Percentiles rank a stretch among this genome's conserved stretches.
These are phyloP conservation scores for Metschnikowia lunata DNA, from an alignment of 805 yeast species.

Conservation along the genomic window DNA sequence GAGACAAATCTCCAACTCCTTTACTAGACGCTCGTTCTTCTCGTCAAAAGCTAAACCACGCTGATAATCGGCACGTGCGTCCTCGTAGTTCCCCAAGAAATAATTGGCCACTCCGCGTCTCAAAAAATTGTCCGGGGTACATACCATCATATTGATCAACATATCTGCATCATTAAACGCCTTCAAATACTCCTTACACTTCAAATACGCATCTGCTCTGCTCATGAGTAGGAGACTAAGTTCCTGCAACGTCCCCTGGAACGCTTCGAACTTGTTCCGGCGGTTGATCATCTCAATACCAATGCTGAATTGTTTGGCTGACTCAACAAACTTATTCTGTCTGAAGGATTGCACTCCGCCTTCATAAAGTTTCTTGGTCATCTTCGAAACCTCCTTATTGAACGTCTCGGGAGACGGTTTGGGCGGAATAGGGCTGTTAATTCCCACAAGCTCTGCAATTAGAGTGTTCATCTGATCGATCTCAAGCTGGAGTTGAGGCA, in stretches of 20 bases:
- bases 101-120: slow-evolving; percentile 63
- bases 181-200: slow-evolving; percentile 48
- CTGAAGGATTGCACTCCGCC: slow-evolving; percentile 58
- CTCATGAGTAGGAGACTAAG: slow-evolving; percentile 61
- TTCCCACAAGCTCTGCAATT: slow-evolving; percentile 35
- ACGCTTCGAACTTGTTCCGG: slow-evolving; percentile 69
- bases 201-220: slow-evolving; percentile 64
- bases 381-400: slow-evolving; percentile 51
- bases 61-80: slow-evolving; percentile 63
- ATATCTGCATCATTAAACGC: slow-evolving; percentile 70
- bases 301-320: slow-evolving; percentile 57
- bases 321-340: slow-evolving; percentile 50
- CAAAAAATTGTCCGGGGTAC: slow-evolving; percentile 64
- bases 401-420: slow-evolving; percentile 51
- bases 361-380: slow-evolving; percentile 63
- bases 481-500: slow-evolving; percentile 36
- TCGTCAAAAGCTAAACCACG: slow-evolving; percentile 67
- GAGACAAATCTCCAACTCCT: slow-evolving; percentile 45
- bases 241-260: slow-evolving; percentile 69
- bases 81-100: slow-evolving; percentile 58
- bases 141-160: slow-evolving; percentile 53
- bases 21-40: slow-evolving; percentile 44
- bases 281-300: slow-evolving; percentile 67
- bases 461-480: slow-evolving; percentile 39
- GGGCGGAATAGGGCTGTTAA: slow-evolving; percentile 49